Conservation (phyloP, 176 grass and related monocot species). For the Lolium rigidum region DNA sequence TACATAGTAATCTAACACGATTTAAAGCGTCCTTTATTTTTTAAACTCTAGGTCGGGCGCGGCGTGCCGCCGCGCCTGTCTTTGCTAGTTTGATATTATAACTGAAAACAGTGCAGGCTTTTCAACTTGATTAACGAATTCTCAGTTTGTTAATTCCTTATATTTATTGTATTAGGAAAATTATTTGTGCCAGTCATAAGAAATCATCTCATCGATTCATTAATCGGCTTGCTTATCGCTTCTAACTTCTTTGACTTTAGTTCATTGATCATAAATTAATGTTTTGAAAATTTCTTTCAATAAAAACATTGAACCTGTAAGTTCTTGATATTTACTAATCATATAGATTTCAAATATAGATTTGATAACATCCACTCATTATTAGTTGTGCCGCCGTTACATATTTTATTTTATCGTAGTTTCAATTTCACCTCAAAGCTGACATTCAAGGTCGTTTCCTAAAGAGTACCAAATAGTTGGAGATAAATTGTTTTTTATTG, state of each 20-base stretch:
- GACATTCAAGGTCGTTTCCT: background rate
- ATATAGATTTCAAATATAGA: background rate
- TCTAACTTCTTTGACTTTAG: background rate
- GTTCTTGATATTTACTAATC: background rate
- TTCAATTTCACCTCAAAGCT: background rate
- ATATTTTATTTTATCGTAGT: constrained; percentile 1
- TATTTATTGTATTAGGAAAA: background rate
- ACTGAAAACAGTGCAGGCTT: too few relatives aligned
- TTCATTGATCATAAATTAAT: background rate
- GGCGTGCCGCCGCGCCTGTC: too few relatives aligned
- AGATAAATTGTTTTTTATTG: background rate
- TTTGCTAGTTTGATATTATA: too few relatives aligned
- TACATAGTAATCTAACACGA: too few relatives aligned
- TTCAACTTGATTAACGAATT: background rate
- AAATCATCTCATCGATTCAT: constrained; percentile 1
- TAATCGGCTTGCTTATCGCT: background rate
- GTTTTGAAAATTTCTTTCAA: background rate
- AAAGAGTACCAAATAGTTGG: background rate
- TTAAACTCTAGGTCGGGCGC: too few relatives aligned
- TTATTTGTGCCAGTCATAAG: background rate
- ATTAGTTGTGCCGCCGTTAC: background rate
- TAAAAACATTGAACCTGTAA: background rate
- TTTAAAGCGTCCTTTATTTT: too few relatives aligned
- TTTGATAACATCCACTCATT: background rate
- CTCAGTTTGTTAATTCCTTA: background rate